Conservation (phyloP, 441 rosid genomes). For the Brassica balearica region DNA sequence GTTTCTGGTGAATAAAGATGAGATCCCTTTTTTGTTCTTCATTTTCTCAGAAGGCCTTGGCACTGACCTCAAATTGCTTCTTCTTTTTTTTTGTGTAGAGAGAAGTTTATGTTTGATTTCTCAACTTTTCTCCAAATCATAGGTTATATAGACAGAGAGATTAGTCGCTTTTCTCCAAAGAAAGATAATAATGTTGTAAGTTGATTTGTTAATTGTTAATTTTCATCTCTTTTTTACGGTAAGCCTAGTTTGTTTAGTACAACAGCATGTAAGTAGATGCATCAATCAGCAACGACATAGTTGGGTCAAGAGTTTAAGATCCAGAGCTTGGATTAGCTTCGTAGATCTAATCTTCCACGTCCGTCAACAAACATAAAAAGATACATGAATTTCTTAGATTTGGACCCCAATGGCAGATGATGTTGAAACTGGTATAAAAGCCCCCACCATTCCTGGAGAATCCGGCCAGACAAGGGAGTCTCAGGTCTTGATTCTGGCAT, state of each 20-base stretch:
- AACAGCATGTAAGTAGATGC: too few species aligned
- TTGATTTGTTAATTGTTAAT: constrained; percentile 20
- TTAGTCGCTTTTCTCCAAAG: not conserved
- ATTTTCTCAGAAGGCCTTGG: constrained; percentile 25
- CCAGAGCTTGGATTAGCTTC: too few species aligned
- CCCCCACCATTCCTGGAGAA: too few species aligned
- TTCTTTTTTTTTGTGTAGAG: constrained; percentile 30
- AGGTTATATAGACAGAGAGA: constrained; percentile 32
- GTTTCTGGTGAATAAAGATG: constrained; percentile 59
- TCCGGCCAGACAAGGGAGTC: too few species aligned
- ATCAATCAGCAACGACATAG: too few species aligned
- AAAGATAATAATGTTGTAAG: constrained; percentile 36
- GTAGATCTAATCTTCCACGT: too few species aligned
- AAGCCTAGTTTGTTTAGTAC: not conserved
- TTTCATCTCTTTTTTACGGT: constrained; percentile 17
- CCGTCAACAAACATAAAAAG: too few species aligned
- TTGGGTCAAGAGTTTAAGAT: too few species aligned
- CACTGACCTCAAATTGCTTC: constrained; percentile 29
- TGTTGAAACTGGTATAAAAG: too few species aligned
- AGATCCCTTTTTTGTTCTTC: constrained; percentile 12
- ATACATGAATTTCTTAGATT: too few species aligned
- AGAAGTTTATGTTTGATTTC: constrained; percentile 32
- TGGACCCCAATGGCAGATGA: too few species aligned
- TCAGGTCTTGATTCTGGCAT: too few species aligned
- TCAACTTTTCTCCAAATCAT: constrained; percentile 32